phyloP scores from a whole-genome alignment of 2,329 filamentous ascomycete genomes.

The Apiospora sp. region DNA sequence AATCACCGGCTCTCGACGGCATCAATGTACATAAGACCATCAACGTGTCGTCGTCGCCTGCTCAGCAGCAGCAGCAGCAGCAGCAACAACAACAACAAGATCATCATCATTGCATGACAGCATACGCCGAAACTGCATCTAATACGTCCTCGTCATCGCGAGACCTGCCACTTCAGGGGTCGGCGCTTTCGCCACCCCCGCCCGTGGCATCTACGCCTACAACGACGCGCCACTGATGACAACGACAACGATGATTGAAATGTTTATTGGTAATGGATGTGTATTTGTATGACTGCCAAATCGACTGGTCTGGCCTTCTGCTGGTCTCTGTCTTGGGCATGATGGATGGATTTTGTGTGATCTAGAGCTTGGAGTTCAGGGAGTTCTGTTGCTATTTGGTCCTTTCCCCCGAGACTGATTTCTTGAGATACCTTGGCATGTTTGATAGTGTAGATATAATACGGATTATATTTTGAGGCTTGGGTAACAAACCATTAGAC shows the following conservation, averaged over 20 bases:
- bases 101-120: background rate
- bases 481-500: no score
- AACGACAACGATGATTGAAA: background rate
- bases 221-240: background rate
- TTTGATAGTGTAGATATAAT: background rate
- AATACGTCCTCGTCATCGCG: background rate
- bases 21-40: slow-evolving; percentile 21
- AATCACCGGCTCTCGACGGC: background rate
- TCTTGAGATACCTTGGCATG: background rate
- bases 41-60: background rate
- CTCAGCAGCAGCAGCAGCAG: background rate
- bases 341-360: background rate
- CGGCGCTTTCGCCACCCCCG: background rate
- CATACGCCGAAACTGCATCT: background rate
- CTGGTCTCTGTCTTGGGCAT: background rate
- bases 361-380: background rate
- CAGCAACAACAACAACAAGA: background rate
- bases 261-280: background rate
- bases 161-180: slow-evolving; percentile 15
- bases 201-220: background rate
- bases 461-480: background rate
- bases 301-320: background rate
- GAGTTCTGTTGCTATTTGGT: background rate
- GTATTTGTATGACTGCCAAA: background rate
- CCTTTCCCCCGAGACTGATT: background rate